These are phyloP conservation scores for Globisporangium spiculum DNA, from an alignment of 352 stramenopile genomes.

Conservation along the genomic window DNA sequence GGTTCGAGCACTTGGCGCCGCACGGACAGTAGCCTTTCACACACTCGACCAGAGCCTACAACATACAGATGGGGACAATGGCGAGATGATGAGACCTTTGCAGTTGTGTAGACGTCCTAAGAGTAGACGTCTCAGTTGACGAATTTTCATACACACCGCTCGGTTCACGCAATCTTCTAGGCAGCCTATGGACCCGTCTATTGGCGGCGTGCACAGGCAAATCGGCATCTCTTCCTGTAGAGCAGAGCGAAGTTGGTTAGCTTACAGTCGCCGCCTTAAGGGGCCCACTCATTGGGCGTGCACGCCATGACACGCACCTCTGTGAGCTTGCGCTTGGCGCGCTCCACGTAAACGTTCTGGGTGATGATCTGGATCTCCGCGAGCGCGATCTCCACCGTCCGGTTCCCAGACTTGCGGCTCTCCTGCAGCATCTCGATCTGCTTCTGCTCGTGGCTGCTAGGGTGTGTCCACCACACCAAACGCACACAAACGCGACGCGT, in stretches of 20 bases:
- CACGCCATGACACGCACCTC: slow-evolving; percentile 27
- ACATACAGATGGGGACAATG: neutral
- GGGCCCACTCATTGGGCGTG: neutral
- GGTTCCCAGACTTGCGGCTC: slow-evolving; percentile 64
- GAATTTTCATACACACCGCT: slow-evolving; percentile 29
- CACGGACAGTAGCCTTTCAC: slow-evolving; percentile 56
- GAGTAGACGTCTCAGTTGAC: too few species aligned
- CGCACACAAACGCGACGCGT: neutral
- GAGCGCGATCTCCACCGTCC: slow-evolving; percentile 63
- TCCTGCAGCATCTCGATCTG: slow-evolving; percentile 32
- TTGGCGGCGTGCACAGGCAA: slow-evolving; percentile 49
- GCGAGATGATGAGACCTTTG: neutral
- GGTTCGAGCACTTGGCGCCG: slow-evolving; percentile 66
- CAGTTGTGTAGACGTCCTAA: neutral
- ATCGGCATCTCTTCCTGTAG: slow-evolving; percentile 68
- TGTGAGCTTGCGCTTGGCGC: slow-evolving; percentile 44
- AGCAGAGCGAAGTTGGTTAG: neutral
- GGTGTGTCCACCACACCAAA: neutral
- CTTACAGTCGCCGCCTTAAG: neutral
- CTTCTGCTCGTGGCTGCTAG: slow-evolving; percentile 32
- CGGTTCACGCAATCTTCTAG: slow-evolving; percentile 77
- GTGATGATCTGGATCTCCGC: slow-evolving; percentile 69
- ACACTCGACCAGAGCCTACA: slow-evolving; percentile 70
- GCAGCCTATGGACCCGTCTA: slow-evolving; percentile 43
- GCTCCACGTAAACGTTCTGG: slow-evolving; percentile 74